Evolutionary conservation across 2,329 filamentous ascomycete genomes (phyloP), one percentile per base, ranked within the genome.

Genomic region (Metarhizium robertsii): DNA sequence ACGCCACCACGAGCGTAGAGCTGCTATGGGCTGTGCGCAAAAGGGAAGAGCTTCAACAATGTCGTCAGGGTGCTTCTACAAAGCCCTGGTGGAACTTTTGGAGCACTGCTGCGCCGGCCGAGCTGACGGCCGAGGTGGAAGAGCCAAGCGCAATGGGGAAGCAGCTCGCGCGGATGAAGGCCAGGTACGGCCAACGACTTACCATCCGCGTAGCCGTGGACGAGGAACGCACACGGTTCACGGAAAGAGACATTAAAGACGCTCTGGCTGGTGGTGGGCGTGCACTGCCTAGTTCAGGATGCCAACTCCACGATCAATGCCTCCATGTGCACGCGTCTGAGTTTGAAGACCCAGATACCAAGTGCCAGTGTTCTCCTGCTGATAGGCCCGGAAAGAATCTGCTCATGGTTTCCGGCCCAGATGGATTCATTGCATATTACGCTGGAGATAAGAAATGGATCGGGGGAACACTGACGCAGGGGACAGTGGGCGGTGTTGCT

Each of bases 341-440:
- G 48, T 71, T 71, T 53, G 66, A 67, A 50, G 50, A 60, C 3
- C 57, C 65, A 40, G 59, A 60, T 42, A 43, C 59, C 48, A 57
- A 57, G 30, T 67, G 67, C 59, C 55, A 59, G 5, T 71, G 69
- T 57, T 59, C 59, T 1, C 50, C 60, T 10, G 55, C 53, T 1
- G 50, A 60, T 11, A 63, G 62, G 6, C 64, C 71, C 1, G 77
- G 80, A 1, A 81, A 79, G 59, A 85, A 84, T 57, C 68, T 96
- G 20, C 75, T 96, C n/a, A 76, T 96, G 55, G 81, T 97, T 1
- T 95, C 91, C 0, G 94, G 94, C 0, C 92, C 94, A 0, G 90
- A 95, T 54, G 92, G 94, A 0, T 97, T 97, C 71, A 79, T 97
- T 43, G 79, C 81, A 47, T 80, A 87, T 60, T 89, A 88, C 71